Base-by-base conservation (phyloP, 2,329 filamentous ascomycete species). In the Diaporthe velutina region DNA sequence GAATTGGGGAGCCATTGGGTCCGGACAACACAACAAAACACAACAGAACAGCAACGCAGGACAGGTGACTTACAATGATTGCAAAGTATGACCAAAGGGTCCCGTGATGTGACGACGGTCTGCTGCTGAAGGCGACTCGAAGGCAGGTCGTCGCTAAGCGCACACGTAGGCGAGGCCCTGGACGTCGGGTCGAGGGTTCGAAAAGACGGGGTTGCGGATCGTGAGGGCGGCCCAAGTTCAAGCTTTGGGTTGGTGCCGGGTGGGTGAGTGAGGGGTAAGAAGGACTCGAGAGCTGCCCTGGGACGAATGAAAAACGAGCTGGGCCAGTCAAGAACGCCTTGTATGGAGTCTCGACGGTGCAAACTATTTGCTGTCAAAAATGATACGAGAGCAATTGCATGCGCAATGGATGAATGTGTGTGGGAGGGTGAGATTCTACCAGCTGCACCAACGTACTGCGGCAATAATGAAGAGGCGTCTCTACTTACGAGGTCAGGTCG, bases 231-330 rank as follows among this genome's bases (percentile, higher is more conserved):
- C 28, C 45, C 70, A 61, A 30, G 57, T 40, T 40, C 70, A 54
- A 72, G 50, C 42, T 54, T 54, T 72, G 70, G 70, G 40, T 30
- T 64, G 60, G 70, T 72, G 57, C 70, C 33, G 64, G 64, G 64
- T 68, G 52, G 70, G 70, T 64, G 45, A 61, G 60, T 72, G 70
- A 72, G 70, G 70, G 70, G 70, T 72, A 72, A 72, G 54, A 40
- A 68, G 48, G 70, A 55, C 70, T 72, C 70, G 70, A 72, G 48
- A 61, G 70, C 64, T 68, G 64, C 33, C 38, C 57, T 61, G 45
- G 45, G 50, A 64, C 70, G 70, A 54, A 55, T 72, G 50, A 55
- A 35, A 40, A 54, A 30, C 70, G 50, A 45, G 57, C 70, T 54
- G 33, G 28, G 25, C 35, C 40, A 50, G 45, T 61, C 60, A 35